phyloP scores from a whole-genome alignment of 345 rosid genomes.

The Raphanus raphanistrum region DNA sequence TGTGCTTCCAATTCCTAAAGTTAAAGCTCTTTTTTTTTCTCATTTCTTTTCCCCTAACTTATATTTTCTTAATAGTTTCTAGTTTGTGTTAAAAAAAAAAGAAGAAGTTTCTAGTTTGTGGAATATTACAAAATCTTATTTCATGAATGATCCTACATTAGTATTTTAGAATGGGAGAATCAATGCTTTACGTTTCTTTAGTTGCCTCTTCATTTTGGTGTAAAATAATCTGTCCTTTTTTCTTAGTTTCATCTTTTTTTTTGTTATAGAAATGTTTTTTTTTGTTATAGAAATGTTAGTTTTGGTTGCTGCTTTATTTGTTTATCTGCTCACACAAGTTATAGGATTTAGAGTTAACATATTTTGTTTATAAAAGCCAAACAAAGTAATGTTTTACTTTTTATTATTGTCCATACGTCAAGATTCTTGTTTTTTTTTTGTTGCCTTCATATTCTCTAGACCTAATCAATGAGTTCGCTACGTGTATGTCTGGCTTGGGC shows the following conservation, averaged over 20 bases:
- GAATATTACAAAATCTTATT: slow-evolving; percentile 38
- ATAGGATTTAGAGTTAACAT: not conserved
- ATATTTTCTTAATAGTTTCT: not conserved
- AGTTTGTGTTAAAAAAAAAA: not conserved
- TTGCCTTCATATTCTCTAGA: slow-evolving; percentile 8
- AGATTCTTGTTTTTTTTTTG: not conserved
- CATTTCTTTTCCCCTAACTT: not conserved
- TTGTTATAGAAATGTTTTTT: slow-evolving; percentile 17
- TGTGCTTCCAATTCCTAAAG: slow-evolving; percentile 29
- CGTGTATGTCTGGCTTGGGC: slow-evolving; percentile 29
- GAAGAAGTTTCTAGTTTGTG: slow-evolving; percentile 8
- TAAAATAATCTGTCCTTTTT: slow-evolving; percentile 22
- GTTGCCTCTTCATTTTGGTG: slow-evolving; percentile 34
- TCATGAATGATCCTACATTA: slow-evolving; percentile 29
- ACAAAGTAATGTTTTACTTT: not conserved
- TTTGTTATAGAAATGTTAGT: slow-evolving; percentile 29
- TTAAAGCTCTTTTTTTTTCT: slow-evolving; percentile 26
- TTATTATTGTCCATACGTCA: not conserved
- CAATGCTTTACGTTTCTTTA: slow-evolving; percentile 34
- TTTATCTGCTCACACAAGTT: not conserved
- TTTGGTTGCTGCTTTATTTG: not conserved
- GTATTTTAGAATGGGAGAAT: slow-evolving; percentile 21
- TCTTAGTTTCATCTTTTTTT: slow-evolving; percentile 20
- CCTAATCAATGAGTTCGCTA: slow-evolving; percentile 30
- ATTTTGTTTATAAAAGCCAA: not conserved